A percentile compares a stretch with the other conserved stretches of the same genome.
Evolutionary conservation across 352 stramenopile genomes (phyloP).

Genomic region (Phytopythium sindhum): DNA sequence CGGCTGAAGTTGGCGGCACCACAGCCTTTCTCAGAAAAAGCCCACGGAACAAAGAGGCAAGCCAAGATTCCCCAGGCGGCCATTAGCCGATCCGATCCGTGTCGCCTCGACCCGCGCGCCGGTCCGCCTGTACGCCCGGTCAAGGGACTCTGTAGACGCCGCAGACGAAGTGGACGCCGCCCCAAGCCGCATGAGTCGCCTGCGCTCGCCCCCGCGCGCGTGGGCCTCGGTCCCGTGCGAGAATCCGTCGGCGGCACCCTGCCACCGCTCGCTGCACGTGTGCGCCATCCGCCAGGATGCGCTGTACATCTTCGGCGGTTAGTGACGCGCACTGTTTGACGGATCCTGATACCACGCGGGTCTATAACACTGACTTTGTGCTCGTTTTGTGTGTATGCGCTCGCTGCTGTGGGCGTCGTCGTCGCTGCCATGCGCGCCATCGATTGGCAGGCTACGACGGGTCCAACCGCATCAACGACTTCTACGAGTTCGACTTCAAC

Average conservation of each 20-base stretch:
- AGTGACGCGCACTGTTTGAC: conserved; percentile 1
- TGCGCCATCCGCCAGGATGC: conserved; percentile 89
- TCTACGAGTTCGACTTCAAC: conserved; percentile 92
- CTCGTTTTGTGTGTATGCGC: not conserved
- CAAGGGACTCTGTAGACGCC: too few relatives aligned
- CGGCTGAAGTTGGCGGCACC: too few relatives aligned
- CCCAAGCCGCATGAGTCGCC: not conserved
- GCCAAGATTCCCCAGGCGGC: too few relatives aligned
- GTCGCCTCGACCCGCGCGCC: too few relatives aligned
- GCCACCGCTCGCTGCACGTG: conserved; percentile 92
- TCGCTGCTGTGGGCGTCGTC: too few relatives aligned
- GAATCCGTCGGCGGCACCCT: conserved; percentile 82
- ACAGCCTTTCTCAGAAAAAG: too few relatives aligned
- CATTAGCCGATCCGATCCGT: too few relatives aligned
- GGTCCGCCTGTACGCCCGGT: not conserved
- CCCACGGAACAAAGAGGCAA: too few relatives aligned
- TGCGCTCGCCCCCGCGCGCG: conserved; percentile 48
- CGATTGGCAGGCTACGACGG: conserved; percentile 86
- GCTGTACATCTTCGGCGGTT: conserved; percentile 92
- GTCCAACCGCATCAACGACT: conserved; percentile 91
- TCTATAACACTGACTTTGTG: conserved; percentile 5
- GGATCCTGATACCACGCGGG: not conserved
- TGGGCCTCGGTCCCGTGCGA: conserved; percentile 78
- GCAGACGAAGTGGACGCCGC: too few relatives aligned
- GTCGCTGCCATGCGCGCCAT: too few relatives aligned